Base-by-base conservation (phyloP, 2,329 filamentous ascomycete genomes). In the Septoria petroselini region DNA sequence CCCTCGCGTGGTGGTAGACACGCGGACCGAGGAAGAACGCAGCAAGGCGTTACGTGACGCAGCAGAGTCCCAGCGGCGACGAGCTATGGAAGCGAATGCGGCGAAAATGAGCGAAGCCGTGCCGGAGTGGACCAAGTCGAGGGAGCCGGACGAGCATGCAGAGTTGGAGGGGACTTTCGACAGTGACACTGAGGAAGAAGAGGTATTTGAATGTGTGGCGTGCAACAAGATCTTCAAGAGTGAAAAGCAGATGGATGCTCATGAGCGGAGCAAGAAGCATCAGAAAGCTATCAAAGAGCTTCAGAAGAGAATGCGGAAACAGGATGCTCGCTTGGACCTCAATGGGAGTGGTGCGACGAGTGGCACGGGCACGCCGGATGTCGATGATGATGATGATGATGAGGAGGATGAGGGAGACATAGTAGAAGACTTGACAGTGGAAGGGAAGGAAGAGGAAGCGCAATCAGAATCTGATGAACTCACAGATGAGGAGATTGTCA, bases 251-350 rank as follows among this genome's bases (percentile, higher is more conserved):
- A 90, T 86, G 55, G 84, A 94, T 62, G 85, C 86, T 2, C 93
- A 98, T 63, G 91, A 96, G 71, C 89, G 86, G 72, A 97, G 91
- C 75, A 98, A 95, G 69, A 98, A 97, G 70, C 93, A 98, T 63
- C 71, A 84, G 54, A 97, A 95, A 66, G 85, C 89, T 2, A 78
- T 96, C 5, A 84, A 91, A 58, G 81, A 90, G 53, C 71, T 98
- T 31, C 83, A 82, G 62, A 79, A 81, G 62, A 84, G 93, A 66
- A 95, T 98, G 90, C 81, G 78, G 60, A 83, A 84, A 60, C 87
- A 98, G 62, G 85, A 91, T 61, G 74, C 76, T 39, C 76, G 82
- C 41, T 68, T 89, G 27, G 64, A 73, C 48, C 59, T 76, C 27
- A 70, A 73, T 17, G 66, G 68, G 4, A 49, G 46, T 31, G 68